Percentiles rank a stretch among this genome's conserved stretches.
These are phyloP conservation scores for Leccinum subtestaceum DNA, from an alignment of 768 basidiomycete genomes.

Conservation along the genomic window DNA sequence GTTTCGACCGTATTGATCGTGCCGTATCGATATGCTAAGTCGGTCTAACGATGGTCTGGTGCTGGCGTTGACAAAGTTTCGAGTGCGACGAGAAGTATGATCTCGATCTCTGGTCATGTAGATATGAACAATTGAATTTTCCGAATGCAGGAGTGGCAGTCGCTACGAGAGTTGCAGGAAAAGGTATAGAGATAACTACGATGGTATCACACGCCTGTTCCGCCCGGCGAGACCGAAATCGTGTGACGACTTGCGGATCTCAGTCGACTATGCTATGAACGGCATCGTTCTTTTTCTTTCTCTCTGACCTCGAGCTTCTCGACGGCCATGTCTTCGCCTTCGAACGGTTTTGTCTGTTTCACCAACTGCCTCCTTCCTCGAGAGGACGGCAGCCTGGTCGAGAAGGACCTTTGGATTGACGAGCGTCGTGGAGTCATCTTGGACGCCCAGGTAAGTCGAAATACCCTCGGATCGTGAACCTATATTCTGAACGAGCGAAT, in stretches of 20 bases:
- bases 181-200: neutral
- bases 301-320: conserved; percentile 8
- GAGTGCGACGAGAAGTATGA: neutral
- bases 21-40: neutral
- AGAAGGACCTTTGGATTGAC: conserved; percentile 83
- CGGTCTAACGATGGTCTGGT: no score
- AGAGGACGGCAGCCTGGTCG: conserved; percentile 73
- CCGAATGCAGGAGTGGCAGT: neutral
- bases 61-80: neutral
- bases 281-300: neutral
- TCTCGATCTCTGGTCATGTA: neutral
- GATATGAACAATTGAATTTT: neutral
- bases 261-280: neutral
- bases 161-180: neutral
- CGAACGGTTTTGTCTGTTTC: conserved; percentile 79
- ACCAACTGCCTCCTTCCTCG: conserved; percentile 80
- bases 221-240: neutral
- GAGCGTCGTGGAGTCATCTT: conserved; percentile 68
- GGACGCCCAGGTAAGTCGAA: conserved; percentile 59
- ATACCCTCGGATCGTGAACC: neutral
- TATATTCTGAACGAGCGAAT: conserved; percentile 4
- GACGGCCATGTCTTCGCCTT: conserved; percentile 18
- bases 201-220: neutral
- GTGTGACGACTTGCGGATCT: conserved; percentile 14
- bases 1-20: neutral